A percentile compares a stretch with the other conserved stretches of the same genome.
Evolutionary conservation across 2,329 filamentous ascomycete genomes (phyloP).

Genomic region (Aspergillus versicolor): DNA sequence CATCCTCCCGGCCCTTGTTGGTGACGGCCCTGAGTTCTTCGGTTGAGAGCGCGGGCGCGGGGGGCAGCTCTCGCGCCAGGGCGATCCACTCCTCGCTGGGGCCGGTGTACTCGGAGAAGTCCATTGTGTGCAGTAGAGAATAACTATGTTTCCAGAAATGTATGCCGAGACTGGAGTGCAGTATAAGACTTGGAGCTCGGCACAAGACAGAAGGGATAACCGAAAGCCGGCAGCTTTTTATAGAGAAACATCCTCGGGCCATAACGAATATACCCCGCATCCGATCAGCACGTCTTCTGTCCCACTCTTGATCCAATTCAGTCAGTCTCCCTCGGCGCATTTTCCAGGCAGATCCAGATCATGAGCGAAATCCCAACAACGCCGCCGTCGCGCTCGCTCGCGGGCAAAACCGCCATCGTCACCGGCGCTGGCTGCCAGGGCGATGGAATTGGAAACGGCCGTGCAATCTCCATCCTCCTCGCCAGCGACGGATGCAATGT

Average conservation of each 20-base stretch:
- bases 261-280: too few relatives aligned
- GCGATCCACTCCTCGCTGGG: slow-evolving; percentile 48
- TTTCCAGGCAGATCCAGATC: too few relatives aligned
- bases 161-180: too few relatives aligned
- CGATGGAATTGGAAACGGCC: slow-evolving; percentile 62
- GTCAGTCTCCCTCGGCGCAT: too few relatives aligned
- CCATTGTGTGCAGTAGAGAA: slow-evolving; percentile 7
- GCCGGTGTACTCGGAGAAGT: slow-evolving; percentile 43
- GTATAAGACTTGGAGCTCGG: neutral
- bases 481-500: slow-evolving; percentile 60
- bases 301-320: too few relatives aligned
- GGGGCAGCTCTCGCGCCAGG: slow-evolving; percentile 35
- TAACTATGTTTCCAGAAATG: too few relatives aligned
- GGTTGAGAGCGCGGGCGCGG: slow-evolving; percentile 20
- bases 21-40: slow-evolving; percentile 24
- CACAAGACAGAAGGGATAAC: neutral
- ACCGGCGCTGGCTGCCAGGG: slow-evolving; percentile 59
- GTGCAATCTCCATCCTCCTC: slow-evolving; percentile 58
- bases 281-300: too few relatives aligned
- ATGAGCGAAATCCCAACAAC: slow-evolving; percentile 2
- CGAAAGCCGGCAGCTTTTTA: too few relatives aligned
- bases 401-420: slow-evolving; percentile 46
- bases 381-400: slow-evolving; percentile 8
- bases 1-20: slow-evolving; percentile 37
- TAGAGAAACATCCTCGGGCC: too few relatives aligned